Evolutionary conservation across 495 filamentous ascomycete genomes (phyloP).

Genomic region (Xylaria sp.): DNA sequence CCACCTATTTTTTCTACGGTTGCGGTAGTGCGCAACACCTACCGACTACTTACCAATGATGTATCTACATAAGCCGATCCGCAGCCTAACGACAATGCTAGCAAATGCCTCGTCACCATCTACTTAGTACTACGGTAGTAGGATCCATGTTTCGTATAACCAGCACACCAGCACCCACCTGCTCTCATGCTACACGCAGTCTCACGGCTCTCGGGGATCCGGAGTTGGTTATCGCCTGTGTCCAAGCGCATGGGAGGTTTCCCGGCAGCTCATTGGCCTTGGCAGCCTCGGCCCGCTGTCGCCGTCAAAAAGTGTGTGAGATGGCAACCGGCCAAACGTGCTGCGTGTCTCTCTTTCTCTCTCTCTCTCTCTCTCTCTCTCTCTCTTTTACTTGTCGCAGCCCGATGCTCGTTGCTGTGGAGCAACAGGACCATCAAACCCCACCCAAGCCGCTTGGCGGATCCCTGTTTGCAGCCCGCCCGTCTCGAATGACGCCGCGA

Average conservation of each 20-base stretch:
- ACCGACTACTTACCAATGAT: constrained; percentile 11
- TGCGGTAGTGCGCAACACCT: not conserved
- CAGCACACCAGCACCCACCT: not conserved
- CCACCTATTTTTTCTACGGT: constrained; percentile 7
- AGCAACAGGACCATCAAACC: not conserved
- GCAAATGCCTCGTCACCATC: constrained; percentile 16
- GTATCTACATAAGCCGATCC: constrained; percentile 1
- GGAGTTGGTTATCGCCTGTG: not conserved
- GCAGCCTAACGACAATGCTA: constrained; percentile 1
- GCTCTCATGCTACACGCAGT: too few relatives aligned
- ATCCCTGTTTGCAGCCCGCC: not conserved
- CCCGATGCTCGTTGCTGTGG: constrained; percentile 5
- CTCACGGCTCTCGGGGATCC: not conserved
- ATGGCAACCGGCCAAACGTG: not conserved
- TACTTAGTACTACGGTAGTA: not conserved
- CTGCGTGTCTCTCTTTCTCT: not conserved
- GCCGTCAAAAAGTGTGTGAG: not conserved
- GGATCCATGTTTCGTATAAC: constrained; percentile 7
- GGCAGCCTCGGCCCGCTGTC: constrained; percentile 10
- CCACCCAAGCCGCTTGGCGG: not conserved
- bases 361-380: not conserved
- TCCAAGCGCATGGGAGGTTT: not conserved
- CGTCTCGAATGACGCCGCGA: not conserved
- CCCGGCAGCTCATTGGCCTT: constrained; percentile 6
- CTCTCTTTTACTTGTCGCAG: not conserved